Conservation (phyloP, 345 rosid species). For the Raphanus raphanistrum region DNA sequence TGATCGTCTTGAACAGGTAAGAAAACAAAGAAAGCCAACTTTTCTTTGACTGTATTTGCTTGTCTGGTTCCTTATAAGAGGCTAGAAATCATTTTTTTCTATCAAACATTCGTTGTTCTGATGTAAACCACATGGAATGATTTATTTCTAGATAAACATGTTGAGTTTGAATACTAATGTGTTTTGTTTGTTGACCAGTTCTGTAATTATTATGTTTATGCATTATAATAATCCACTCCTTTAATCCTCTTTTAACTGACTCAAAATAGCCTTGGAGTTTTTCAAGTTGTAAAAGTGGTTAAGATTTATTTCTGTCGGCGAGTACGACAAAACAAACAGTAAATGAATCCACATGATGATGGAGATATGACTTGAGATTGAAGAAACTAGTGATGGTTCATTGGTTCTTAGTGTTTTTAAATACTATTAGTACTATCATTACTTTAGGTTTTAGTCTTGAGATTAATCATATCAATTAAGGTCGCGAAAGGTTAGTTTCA, state of each 20-base stretch:
- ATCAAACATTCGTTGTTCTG: slow-evolving; percentile 26
- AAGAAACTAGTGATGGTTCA: not conserved
- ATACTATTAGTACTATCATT: not conserved
- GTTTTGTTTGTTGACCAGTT: too few species aligned
- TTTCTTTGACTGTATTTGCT: not conserved
- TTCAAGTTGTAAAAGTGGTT: not conserved
- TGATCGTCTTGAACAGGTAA: slow-evolving; percentile 87
- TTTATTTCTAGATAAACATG: slow-evolving; percentile 21
- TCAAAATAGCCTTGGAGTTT: not conserved
- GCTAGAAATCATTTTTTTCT: not conserved
- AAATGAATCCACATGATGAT: not conserved
- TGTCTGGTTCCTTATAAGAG: not conserved
- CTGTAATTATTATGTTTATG: not conserved
- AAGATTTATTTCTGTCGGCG: not conserved
- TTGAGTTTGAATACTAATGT: not conserved
- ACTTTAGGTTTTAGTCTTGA: not conserved
- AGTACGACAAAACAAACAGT: not conserved
- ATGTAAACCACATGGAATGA: slow-evolving; percentile 36
- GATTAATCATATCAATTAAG: not conserved
- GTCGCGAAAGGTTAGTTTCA: not conserved
- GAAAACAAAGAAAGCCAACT: not conserved
- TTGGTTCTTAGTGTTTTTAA: not conserved
- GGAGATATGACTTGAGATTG: not conserved
- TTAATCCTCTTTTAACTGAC: not conserved
- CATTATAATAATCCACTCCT: not conserved